Evolutionary conservation across 805 yeast species (phyloP), one percentile per base, ranked within the genome.

Genomic region (Yarrowia divulgata): DNA sequence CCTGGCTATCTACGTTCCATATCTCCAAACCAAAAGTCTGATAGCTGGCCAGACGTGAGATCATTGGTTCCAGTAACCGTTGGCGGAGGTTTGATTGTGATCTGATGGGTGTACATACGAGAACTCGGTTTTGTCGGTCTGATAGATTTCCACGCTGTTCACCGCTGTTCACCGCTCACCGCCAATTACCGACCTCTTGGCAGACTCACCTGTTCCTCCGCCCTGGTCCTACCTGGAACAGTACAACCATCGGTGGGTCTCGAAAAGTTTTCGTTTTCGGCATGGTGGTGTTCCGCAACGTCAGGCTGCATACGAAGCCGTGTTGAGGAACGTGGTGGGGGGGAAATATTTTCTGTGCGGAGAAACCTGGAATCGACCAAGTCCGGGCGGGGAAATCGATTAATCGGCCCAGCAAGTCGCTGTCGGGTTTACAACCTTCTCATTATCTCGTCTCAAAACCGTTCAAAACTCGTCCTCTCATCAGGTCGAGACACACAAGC

Each of bases 1-100:
- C 10, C 43, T 6, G 43, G n/a, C 52, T 29, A 48, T 48, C 52
- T 46, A 43, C 48, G 48, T 43, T 45, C 23, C 49, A 43, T 45
- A 45, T 45, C 49, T 45, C 49, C 18, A 42, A 42, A 42, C 45
- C 19, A 18, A 48, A 48, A 48, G 49, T 29, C 52, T 48, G 52
- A 48, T 48, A 48, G 32, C 29, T 18, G 16, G 8, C 48, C 16
- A 46, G 34, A 5, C 9, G 8, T 6, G 18, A 19, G 29, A 0
- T 18, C 14, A 45, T 45, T 45, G 48, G 50, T 23, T 48, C 10
- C 8, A 29, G 52, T 48, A 48, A 48, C 34, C 52, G 35, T 48
- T 48, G 35, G 52, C 52, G 52, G 29, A 23, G 29, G 29, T 23
- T 23, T n/a, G n/a, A n/a, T n/a, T n/a, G n/a, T n/a, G n/a, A n/a